Evolutionary conservation across 2,329 filamentous ascomycete genomes (phyloP), one percentile per base, ranked within the genome.

Genomic region (Beauveria rudraprayagi): DNA sequence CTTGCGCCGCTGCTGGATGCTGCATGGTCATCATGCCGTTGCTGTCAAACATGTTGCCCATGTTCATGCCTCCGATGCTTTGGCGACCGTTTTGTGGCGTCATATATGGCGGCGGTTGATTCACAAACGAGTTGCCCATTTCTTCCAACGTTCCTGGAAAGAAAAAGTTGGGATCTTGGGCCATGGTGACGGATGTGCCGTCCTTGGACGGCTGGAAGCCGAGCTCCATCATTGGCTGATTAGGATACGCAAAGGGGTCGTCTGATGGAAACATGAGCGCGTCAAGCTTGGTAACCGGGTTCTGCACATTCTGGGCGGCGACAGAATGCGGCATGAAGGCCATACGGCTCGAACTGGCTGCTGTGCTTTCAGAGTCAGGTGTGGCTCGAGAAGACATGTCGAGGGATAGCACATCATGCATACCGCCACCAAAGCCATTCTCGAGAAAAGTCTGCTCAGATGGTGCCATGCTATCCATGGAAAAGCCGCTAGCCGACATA

Each of bases 211-310:
- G 66, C 28, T 73, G 73, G 66, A 72, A 76, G 10, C 78, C 78
- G 46, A 83, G 77, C 66, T 84, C 79, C 76, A 88, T 86, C 77
- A 88, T 84, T 0, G 88, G 86, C 65, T 91, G 88, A 67, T 88
- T 91, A 0, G 89, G 89, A 67, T 93, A 94, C 0, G 87, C 88
- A 64, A 93, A 88, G 0, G 90, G 89, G 67, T 93, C 89, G 40
- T 84, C 82, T 0, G 88, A 88, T 1, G 89, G 87, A 68, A 93
- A 93, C 87, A 93, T 92, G 75, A 92, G 84, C 3, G 86, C 84
- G 62, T 87, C 87, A 7, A 92, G 80, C 69, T 90, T 89, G 65
- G 88, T 83, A 17, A 92, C 76, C 5, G 77, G 75, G 66, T 77
- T 82, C 52, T 73, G 62, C 63, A 69, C 58, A 56, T 67, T 66